phyloP scores from a whole-genome alignment of 2,329 filamentous ascomycete genomes.

The Clonostachys rhizophaga region DNA sequence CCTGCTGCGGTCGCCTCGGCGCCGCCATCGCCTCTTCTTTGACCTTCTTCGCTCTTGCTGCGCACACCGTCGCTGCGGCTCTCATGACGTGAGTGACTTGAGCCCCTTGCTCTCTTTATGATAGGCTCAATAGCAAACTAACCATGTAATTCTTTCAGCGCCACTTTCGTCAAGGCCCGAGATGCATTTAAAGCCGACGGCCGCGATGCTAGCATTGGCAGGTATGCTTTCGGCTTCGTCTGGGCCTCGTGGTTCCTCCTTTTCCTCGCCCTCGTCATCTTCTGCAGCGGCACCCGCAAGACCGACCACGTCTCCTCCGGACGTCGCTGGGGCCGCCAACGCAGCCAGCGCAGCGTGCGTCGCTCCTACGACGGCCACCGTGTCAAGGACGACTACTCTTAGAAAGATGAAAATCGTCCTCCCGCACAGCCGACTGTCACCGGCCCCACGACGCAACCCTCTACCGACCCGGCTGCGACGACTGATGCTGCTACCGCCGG shows the following conservation, averaged over 20 bases:
- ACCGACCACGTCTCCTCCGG: slow-evolving; percentile 22
- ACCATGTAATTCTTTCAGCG: slow-evolving; percentile 21
- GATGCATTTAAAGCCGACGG: slow-evolving; percentile 54
- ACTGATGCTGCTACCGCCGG: not conserved
- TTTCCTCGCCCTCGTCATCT: slow-evolving; percentile 61
- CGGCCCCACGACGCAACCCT: too few species aligned
- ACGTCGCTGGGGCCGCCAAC: slow-evolving; percentile 15
- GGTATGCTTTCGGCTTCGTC: slow-evolving; percentile 69
- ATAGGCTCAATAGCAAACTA: not conserved
- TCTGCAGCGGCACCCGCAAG: slow-evolving; percentile 59
- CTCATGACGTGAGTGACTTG: slow-evolving; percentile 65
- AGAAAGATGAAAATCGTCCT: slow-evolving; percentile 11
- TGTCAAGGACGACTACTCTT: slow-evolving; percentile 68
- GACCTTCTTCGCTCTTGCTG: slow-evolving; percentile 59
- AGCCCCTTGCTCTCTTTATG: too few species aligned
- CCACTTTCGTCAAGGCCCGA: slow-evolving; percentile 64
- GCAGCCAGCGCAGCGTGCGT: slow-evolving; percentile 24
- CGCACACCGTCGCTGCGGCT: slow-evolving; percentile 60
- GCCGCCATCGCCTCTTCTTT: slow-evolving; percentile 60
- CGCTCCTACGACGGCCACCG: slow-evolving; percentile 42
- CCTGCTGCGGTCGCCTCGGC: slow-evolving; percentile 67
- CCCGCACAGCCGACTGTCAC: too few species aligned
- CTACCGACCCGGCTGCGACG: not conserved
- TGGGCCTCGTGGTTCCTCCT: slow-evolving; percentile 68
- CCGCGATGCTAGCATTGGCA: slow-evolving; percentile 56